Base-by-base conservation (phyloP, 2,329 filamentous ascomycete genomes). In the Neodidymelliopsis sp. region DNA sequence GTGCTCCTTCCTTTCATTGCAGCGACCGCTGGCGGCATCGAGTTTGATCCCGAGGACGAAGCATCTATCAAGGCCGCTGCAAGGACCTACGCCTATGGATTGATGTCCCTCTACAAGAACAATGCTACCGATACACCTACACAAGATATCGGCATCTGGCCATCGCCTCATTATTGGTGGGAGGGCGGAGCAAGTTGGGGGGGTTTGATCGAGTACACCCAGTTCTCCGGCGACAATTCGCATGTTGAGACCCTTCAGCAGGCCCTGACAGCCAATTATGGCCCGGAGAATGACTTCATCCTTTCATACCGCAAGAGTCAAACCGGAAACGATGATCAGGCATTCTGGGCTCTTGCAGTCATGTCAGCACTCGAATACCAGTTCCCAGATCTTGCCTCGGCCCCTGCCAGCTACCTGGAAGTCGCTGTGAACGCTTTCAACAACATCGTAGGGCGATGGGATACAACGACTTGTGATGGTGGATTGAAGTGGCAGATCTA, bases 401-500 rank as follows among this genome's bases (percentile, higher is more conserved):
- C 69, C 12, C 67, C 69, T 5, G 66, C 67, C 3, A 58, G 38
- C 33, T 91, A 87, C 84, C 76, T 89, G 13, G 76, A 86, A 18
- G 79, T 94, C 19, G 83, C 83, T 6, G 78, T 81, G 60, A 89
- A 88, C 56, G 82, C 89, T 23, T 94, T 90, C 79, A 85, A 91
- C 68, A 81, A 82, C 31, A 86, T 91, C 63, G 80, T 79, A 4
- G 71, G 72, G 16, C 83, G 90, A 34, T 94, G 90, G 90, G 85
- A 92, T 67, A 79, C 75, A 0, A 75, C 77, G 0, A 73, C 76
- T 28, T 95, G 90, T 63, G 79, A 78, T 19, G 90, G 90, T 52
- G 91, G 90, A 4, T 75, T 94, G 35, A 79, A 84, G 47, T 93
- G 89, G 89, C 90, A 96, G 75, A 91, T 96, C 59, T 92, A 87